Percentiles rank a stretch among this genome's conserved stretches.
Conservation (phyloP, 768 basidiomycete species). For the Paxillus ammoniavirescens region DNA sequence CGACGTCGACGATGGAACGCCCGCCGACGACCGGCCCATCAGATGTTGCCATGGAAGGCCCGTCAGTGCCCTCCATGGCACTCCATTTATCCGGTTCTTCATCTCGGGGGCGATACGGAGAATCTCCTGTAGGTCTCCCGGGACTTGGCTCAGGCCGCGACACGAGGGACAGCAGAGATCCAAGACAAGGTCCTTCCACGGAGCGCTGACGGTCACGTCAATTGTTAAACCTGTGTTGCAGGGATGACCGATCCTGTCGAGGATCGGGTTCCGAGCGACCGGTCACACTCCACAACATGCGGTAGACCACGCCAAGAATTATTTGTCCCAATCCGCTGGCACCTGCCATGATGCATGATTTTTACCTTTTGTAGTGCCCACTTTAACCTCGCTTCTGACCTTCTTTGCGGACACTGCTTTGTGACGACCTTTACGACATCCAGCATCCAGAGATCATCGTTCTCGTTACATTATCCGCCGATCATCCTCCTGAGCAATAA, state of each 20-base stretch:
- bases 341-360: conserved; percentile 26
- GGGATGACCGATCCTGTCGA: conserved; percentile 7
- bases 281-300: conserved; percentile 15
- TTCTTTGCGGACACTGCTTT: conserved; percentile 9
- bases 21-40: conserved; percentile 19
- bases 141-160: conserved; percentile 34
- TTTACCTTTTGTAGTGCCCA: conserved; percentile 12
- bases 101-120: conserved; percentile 35
- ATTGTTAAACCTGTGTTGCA: neutral
- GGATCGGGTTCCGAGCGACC: conserved; percentile 13
- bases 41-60: conserved; percentile 31
- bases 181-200: conserved; percentile 26
- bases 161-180: conserved; percentile 30
- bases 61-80: conserved; percentile 28
- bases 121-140: conserved; percentile 27
- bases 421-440: conserved; percentile 21
- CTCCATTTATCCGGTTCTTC: conserved; percentile 33
- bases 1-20: conserved; percentile 27
- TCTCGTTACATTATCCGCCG: conserved; percentile 14
- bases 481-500: conserved; percentile 15
- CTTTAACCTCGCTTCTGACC: conserved; percentile 7
- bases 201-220: conserved; percentile 21
- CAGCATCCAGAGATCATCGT: conserved; percentile 16
- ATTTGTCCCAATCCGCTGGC: conserved; percentile 10
- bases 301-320: conserved; percentile 5